These are phyloP conservation scores for Fusarium lyarnte DNA, from an alignment of 2,329 filamentous ascomycete genomes.

Conservation along the genomic window DNA sequence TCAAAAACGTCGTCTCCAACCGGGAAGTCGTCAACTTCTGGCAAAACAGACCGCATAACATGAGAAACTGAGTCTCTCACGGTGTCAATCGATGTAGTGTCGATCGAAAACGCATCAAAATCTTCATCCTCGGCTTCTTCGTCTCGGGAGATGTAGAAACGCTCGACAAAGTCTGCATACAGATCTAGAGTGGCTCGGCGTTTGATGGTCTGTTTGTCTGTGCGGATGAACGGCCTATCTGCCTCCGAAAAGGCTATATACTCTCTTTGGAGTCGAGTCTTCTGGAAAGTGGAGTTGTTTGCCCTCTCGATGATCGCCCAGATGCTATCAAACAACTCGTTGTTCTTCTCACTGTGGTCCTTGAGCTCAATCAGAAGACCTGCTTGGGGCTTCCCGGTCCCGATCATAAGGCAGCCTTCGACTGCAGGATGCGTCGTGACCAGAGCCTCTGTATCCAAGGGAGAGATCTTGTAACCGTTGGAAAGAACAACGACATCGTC, in stretches of 20 bases:
- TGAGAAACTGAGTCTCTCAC: not conserved
- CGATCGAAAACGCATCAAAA: not conserved
- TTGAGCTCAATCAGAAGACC: constrained; percentile 1
- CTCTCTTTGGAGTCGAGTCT: not conserved
- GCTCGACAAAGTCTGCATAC: not conserved
- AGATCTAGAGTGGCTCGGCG: constrained; percentile 1
- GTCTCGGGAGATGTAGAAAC: not conserved
- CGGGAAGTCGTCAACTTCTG: not conserved
- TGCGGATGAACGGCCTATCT: not conserved
- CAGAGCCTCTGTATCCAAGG: constrained; percentile 44
- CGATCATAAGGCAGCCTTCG: constrained; percentile 13
- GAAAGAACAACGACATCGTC: constrained; percentile 46
- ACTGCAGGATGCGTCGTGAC: constrained; percentile 41
- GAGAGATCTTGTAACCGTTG: constrained; percentile 47
- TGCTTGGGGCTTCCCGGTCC: not conserved
- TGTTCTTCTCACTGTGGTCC: not conserved
- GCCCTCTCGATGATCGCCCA: not conserved
- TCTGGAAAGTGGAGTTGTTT: constrained; percentile 2
- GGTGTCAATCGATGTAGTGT: not conserved
- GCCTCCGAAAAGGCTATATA: not conserved
- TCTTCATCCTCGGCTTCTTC: not conserved
- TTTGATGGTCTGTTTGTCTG: constrained; percentile 5
- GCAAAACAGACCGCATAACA: not conserved
- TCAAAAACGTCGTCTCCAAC: not conserved
- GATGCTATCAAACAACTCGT: constrained; percentile 2